phyloP scores from a whole-genome alignment of 1,284 basidiomycete species.

The Schizophyllum commune region DNA sequence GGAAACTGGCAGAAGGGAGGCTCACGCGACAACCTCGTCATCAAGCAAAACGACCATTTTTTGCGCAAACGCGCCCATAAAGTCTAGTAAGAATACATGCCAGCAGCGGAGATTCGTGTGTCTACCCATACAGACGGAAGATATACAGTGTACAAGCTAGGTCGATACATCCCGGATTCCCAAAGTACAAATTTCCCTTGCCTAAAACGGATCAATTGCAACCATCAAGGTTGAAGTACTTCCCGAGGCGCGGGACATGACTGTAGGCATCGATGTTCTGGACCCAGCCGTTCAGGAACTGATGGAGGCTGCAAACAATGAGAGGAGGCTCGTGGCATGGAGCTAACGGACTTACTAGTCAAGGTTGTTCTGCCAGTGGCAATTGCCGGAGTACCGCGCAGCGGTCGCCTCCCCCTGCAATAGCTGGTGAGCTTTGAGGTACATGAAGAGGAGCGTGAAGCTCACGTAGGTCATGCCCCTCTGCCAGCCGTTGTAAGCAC shows the following conservation, averaged over 20 bases:
- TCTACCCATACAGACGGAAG: background rate
- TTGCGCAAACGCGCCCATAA: background rate
- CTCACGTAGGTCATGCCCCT: constrained; percentile 53
- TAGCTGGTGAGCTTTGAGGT: constrained; percentile 6
- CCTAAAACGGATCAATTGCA: constrained; percentile 24
- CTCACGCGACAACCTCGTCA: background rate
- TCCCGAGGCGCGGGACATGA: constrained; percentile 40
- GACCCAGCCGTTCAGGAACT: constrained; percentile 77
- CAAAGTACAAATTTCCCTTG: background rate
- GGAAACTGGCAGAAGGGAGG: background rate
- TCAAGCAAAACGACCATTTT: too few relatives aligned
- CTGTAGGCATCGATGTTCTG: constrained; percentile 54
- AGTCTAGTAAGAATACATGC: background rate
- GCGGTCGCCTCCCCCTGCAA: constrained; percentile 49
- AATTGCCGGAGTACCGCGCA: constrained; percentile 45
- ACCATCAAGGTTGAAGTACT: constrained; percentile 60
- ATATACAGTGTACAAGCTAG: background rate
- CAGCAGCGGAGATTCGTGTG: background rate
- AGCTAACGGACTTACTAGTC: constrained; percentile 51
- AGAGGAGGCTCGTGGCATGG: constrained; percentile 18
- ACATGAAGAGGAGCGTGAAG: constrained; percentile 7
- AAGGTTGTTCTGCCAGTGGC: constrained; percentile 70
- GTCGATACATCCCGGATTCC: background rate
- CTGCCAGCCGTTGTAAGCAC: constrained; percentile 77
- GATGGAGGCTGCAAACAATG: constrained; percentile 49